Base-by-base conservation (phyloP, 2,329 filamentous ascomycete genomes). In the Alternaria panax region DNA sequence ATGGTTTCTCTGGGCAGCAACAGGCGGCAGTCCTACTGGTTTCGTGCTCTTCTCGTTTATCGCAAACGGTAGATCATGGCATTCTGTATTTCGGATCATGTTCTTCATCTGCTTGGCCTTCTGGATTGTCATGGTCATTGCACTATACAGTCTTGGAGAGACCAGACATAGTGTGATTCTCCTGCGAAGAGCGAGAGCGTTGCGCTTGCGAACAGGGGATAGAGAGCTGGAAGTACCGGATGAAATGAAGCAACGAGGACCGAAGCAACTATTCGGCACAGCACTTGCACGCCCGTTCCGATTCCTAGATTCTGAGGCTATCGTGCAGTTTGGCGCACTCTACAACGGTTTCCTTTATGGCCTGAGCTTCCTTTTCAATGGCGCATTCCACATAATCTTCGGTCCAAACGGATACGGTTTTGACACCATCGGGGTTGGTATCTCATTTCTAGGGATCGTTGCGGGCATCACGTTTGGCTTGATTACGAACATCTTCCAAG, bases 301-400 rank as follows among this genome's bases (percentile, higher is more conserved):
- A 1, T 83, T 84, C 50, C 63, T 84, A 3, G 76, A 74, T 12
- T 79, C 80, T 1, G 82, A 84, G 63, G 79, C 81, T 34, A 84
- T 84, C 42, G 79, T 83, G 28, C 76, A 81, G 16, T 82, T 82
- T 34, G 78, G 75, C n/a, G 81, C 82, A 2, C 64, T 82, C 1
- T 84, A 83, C 65, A 84, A 84, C 47, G 82, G 80, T 4, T 83
- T 82, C 58, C 70, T 84, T 2, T 84, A 84, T 50, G 82, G 82
- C 2, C 58, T 84, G 8, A 82, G 80, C 1, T 85, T 84, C 54
- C 72, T 83, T 0, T 84, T 84, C 72, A 84, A 83, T 55, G 80
- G 78, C 4, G 82, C 81, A 0, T 84, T 84, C 55, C 74, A 78
- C 20, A 75, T 84, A 20, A 83, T 84, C 0, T 85, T 84, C 55